Evolutionary conservation across 208 protist genomes (phyloP).

Genomic region (Ichthyophonus hoferi): DNA sequence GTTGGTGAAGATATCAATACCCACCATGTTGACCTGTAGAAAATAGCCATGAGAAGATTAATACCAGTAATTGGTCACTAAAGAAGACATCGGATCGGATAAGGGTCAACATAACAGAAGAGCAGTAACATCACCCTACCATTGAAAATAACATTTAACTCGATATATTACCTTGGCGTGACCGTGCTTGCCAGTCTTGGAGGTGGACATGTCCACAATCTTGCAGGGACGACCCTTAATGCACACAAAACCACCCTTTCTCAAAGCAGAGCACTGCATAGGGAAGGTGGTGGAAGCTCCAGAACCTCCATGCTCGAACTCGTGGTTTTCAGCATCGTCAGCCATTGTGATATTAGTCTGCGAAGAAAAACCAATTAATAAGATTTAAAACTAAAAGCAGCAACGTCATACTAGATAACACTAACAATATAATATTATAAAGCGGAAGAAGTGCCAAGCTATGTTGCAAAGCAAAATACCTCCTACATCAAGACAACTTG

Average conservation of each 20-base stretch:
- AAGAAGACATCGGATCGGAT: too few relatives aligned
- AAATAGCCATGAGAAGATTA: too few relatives aligned
- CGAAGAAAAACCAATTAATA: too few relatives aligned
- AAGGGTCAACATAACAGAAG: too few relatives aligned
- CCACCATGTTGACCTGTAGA: conserved; percentile 94
- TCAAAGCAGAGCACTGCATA: conserved; percentile 59
- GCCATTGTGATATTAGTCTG: conserved; percentile 43
- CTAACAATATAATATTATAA: too few relatives aligned
- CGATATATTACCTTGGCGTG: conserved; percentile 95
- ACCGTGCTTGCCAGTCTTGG: conserved; percentile 97
- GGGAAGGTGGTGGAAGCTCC: conserved; percentile 50
- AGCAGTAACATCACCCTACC: too few relatives aligned
- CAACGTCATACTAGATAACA: too few relatives aligned
- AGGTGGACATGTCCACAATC: conserved; percentile 93
- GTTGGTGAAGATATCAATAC: conserved; percentile 94
- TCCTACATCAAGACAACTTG: too few relatives aligned
- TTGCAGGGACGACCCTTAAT: conserved; percentile 85
- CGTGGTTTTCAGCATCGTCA: conserved; percentile 24
- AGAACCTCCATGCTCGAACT: conserved; percentile 29
- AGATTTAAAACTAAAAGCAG: too few relatives aligned
- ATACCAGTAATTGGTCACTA: too few relatives aligned
- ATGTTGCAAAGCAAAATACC: too few relatives aligned
- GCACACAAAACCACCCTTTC: conserved; percentile 71
- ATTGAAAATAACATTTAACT: conserved; percentile 93
- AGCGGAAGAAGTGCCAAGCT: too few relatives aligned